Evolutionary conservation across 495 filamentous ascomycete genomes (phyloP).

Genomic region (Glonium stellatum): DNA sequence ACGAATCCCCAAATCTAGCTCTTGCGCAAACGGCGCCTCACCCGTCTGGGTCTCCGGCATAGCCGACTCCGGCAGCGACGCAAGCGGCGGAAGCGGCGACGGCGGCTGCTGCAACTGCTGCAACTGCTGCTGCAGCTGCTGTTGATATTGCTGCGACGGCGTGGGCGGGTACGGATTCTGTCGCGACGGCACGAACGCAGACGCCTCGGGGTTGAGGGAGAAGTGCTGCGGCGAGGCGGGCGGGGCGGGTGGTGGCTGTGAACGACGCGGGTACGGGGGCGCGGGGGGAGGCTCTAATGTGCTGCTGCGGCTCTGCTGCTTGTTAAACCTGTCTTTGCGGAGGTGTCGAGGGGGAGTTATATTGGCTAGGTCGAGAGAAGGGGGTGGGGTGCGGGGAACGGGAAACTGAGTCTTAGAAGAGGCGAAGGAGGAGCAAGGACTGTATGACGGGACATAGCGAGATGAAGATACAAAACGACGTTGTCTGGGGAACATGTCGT

Average conservation of each 20-base stretch:
- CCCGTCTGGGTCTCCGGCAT: too few species aligned
- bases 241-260: background rate
- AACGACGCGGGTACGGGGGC: background rate
- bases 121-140: too few species aligned
- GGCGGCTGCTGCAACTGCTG: too few species aligned
- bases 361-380: background rate
- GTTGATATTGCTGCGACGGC: too few species aligned
- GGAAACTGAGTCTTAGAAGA: background rate
- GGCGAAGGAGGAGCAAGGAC: background rate
- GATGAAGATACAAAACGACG: background rate
- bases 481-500: too few species aligned
- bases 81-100: too few species aligned
- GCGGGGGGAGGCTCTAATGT: background rate
- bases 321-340: background rate
- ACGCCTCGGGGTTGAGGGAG: slow-evolving; percentile 26
- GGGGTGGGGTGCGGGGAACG: background rate
- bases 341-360: too few species aligned
- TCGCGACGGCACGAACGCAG: slow-evolving; percentile 18
- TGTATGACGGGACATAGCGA: background rate
- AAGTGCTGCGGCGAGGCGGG: slow-evolving; percentile 8
- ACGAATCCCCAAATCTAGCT: too few species aligned
- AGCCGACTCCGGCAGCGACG: too few species aligned
- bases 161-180: background rate
- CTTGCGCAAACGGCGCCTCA: too few species aligned
- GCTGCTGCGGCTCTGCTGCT: background rate